phyloP scores from a whole-genome alignment of 2,329 filamentous ascomycete species.

The Venturia nashicola region DNA sequence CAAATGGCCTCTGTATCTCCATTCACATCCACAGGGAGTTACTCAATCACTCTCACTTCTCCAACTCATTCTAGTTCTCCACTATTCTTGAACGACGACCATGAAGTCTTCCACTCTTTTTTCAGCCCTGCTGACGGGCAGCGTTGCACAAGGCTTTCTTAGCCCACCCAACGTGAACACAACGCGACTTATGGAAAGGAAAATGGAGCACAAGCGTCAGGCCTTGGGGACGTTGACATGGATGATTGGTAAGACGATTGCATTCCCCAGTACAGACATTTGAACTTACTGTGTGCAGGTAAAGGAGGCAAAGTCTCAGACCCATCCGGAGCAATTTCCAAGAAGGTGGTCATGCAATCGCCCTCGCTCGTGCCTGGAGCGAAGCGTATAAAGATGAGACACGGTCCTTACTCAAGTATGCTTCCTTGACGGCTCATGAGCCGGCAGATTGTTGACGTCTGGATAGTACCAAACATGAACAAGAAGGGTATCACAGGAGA shows the following conservation, averaged over 20 bases:
- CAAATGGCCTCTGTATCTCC: neutral
- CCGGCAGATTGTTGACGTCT: neutral
- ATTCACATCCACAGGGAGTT: neutral
- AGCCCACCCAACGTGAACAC: neutral
- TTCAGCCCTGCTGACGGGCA: neutral
- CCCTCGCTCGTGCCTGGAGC: neutral
- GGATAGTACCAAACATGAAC: slow-evolving; percentile 6
- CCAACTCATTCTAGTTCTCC: neutral
- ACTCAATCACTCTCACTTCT: neutral
- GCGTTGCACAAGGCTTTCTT: neutral
- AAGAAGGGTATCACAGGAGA: slow-evolving; percentile 6
- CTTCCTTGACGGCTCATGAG: neutral
- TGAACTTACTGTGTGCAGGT: neutral
- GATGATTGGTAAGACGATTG: neutral
- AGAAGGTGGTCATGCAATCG: neutral
- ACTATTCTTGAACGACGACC: neutral
- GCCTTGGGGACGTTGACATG: neutral
- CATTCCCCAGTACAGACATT: neutral
- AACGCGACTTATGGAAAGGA: neutral
- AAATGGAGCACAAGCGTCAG: slow-evolving; percentile 3
- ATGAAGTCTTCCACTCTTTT: slow-evolving; percentile 4
- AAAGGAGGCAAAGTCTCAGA: slow-evolving; percentile 4
- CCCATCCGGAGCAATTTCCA: neutral
- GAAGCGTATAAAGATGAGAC: slow-evolving; percentile 7
- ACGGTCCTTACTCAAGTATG: slow-evolving; percentile 8